A percentile compares a stretch with the other conserved stretches of the same genome.
Conservation (phyloP, 305 asterid genomes). For the Solanum hybrid region DNA sequence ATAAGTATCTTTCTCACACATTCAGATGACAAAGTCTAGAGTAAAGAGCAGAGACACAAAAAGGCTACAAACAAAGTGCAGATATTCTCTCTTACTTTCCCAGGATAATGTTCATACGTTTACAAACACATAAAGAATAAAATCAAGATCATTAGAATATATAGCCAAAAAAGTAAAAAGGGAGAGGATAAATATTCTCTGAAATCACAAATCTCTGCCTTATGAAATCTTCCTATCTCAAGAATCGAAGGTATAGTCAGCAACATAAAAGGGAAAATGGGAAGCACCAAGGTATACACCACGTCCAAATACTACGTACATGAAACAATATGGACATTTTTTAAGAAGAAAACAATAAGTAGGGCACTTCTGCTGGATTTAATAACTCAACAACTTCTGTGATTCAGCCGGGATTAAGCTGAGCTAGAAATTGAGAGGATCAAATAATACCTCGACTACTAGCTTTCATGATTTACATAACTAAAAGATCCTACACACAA, state of each 20-base stretch:
- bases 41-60: background rate
- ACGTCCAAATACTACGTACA: background rate
- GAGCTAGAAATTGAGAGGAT: background rate
- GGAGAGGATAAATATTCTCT: conserved; percentile 24
- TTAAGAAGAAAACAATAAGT: background rate
- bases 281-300: background rate
- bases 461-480: background rate
- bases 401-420: background rate
- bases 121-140: background rate
- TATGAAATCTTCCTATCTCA: conserved; percentile 19
- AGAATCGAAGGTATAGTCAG: background rate
- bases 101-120: background rate
- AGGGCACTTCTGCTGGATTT: background rate
- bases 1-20: background rate
- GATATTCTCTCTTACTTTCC: background rate
- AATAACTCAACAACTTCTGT: background rate
- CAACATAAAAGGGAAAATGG: background rate
- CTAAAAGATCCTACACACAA: background rate
- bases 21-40: background rate
- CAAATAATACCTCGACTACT: background rate
- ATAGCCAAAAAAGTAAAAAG: conserved; percentile 3
- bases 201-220: conserved; percentile 47
- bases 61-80: background rate
- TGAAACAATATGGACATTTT: background rate
- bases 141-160: background rate